A percentile compares a stretch with the other conserved stretches of the same genome.
These are phyloP conservation scores for Rosa multiflora DNA, from an alignment of 306 rosid species.

Conservation along the genomic window DNA sequence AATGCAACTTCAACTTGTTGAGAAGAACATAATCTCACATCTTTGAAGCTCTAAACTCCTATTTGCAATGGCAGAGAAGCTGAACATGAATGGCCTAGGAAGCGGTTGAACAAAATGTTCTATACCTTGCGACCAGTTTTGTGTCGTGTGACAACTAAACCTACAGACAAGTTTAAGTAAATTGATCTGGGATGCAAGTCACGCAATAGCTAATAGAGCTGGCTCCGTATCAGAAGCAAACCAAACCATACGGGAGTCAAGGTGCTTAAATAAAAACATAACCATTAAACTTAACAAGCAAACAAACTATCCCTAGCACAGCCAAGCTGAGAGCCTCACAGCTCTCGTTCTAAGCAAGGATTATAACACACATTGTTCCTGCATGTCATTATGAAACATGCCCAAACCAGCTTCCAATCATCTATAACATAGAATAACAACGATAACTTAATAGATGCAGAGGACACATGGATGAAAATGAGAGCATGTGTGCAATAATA, in stretches of 20 bases:
- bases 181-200: too few species aligned
- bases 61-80: background rate
- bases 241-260: background rate
- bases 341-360: background rate
- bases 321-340: background rate
- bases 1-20: too few species aligned
- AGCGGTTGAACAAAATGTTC: background rate
- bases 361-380: slow-evolving; percentile 13
- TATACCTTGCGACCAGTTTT: too few species aligned
- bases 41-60: background rate
- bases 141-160: background rate
- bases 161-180: too few species aligned
- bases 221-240: background rate
- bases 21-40: too few species aligned
- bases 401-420: slow-evolving; percentile 20
- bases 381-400: slow-evolving; percentile 4
- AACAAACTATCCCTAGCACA: slow-evolving; percentile 10
- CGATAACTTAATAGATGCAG: slow-evolving; percentile 7
- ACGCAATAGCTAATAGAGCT: too few species aligned
- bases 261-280: background rate
- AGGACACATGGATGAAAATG: slow-evolving; percentile 14
- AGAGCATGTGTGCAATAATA: slow-evolving; percentile 19
- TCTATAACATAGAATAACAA: slow-evolving; percentile 6
- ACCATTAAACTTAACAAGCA: background rate
- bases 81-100: background rate